These are phyloP conservation scores for Penicillium fuscoglaucum DNA, from an alignment of 2,329 filamentous ascomycete species.

Conservation along the genomic window DNA sequence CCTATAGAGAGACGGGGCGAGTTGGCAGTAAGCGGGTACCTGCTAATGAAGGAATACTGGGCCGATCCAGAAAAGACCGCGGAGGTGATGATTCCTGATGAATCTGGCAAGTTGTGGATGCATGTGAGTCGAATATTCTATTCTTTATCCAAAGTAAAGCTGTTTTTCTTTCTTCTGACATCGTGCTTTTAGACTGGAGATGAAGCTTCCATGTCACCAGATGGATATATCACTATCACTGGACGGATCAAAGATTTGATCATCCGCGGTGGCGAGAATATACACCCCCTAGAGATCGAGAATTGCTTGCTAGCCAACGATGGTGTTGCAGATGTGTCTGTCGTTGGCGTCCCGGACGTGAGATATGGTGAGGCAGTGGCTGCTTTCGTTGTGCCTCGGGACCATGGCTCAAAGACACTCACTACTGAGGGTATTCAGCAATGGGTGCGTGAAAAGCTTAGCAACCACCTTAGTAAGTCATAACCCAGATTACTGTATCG, in stretches of 20 bases:
- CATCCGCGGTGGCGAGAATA: conserved; percentile 93
- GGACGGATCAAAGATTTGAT: conserved; percentile 94
- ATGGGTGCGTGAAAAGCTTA: conserved; percentile 71
- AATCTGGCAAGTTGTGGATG: conserved; percentile 73
- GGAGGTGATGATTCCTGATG: conserved; percentile 64
- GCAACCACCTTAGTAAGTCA: conserved; percentile 65
- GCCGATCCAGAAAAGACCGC: conserved; percentile 67
- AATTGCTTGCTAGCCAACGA: conserved; percentile 77
- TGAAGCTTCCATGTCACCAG: conserved; percentile 78
- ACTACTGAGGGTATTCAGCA: conserved; percentile 61
- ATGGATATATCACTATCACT: conserved; percentile 86
- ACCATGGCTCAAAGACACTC: conserved; percentile 40
- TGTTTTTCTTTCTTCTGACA: neutral
- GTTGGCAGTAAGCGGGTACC: conserved; percentile 78
- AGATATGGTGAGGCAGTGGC: conserved; percentile 83
- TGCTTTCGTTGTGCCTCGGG: conserved; percentile 69
- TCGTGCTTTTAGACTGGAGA: conserved; percentile 69
- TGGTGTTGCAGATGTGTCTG: conserved; percentile 71
- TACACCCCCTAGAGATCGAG: conserved; percentile 90
- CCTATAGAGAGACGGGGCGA: conserved; percentile 71
- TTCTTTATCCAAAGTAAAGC: neutral
- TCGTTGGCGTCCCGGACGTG: conserved; percentile 80
- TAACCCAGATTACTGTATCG: neutral
- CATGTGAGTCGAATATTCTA: conserved; percentile 44
- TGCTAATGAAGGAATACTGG: conserved; percentile 91